Base-by-base conservation (phyloP, 805 yeast genomes). In the Isabelozyma gotoi region DNA sequence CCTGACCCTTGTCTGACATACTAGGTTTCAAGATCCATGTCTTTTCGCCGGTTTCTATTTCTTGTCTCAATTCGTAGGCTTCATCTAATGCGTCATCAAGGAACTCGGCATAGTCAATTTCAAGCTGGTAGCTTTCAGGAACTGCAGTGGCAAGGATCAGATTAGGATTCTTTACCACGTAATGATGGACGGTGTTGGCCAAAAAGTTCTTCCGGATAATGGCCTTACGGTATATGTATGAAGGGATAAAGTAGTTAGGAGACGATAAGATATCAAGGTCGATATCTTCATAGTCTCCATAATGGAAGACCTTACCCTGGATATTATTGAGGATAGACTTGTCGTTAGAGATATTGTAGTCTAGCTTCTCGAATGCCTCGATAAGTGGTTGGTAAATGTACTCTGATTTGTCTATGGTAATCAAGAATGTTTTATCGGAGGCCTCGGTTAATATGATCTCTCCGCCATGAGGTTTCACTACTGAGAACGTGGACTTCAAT, bases 1-100 rank as follows among this genome's bases (percentile, higher is more conserved):
- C 99, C 60, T 94, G 97, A 8, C 96, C 99, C 59, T 92, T 84
- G 59, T 94, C 99, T 56, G 96, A 86, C 97, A 94, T 90, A 50
- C 96, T 83, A 12, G 99, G 99, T 60, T 94, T 94, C 60, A 94
- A 73, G 32, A 94, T 94, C 91, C 95, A 92, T 38, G 84, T 78
- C 50, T 77, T 80, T 14, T 71, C 74, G 11, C 78, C 80, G 8
- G 63, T 60, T 46, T 83, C 84, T 27, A 94, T 68, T 52, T 86
- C 96, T 41, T 84, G 85, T 45, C 96, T 69, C 39, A 94, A 71
- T 57, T 92, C 99, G 70, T 86, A 91, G 32, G 87, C 83, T 55
- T 94, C 99, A 62, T 92, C 98, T 37, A 94, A 71, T 0, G 96
- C 78, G 59, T 94, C 99, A 55, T 94, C 98, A 40, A 94, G 68